These are phyloP conservation scores for Colletotrichum sp. DNA, from an alignment of 2,329 filamentous ascomycete species.

Conservation along the genomic window DNA sequence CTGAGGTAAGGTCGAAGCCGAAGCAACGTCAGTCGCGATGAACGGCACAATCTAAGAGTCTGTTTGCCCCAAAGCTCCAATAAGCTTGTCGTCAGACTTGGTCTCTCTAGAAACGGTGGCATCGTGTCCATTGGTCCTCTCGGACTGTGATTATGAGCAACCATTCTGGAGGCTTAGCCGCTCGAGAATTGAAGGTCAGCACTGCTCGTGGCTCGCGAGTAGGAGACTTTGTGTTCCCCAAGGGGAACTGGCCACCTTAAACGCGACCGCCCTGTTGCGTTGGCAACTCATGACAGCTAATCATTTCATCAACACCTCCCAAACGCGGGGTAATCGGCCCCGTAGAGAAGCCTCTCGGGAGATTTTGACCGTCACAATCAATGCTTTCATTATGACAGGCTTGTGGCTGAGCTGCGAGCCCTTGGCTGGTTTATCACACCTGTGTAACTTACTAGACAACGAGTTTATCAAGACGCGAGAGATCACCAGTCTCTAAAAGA, in stretches of 20 bases:
- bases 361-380: rapidly evolving
- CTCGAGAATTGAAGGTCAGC: neutral
- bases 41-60: rapidly evolving
- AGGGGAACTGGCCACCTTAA: neutral
- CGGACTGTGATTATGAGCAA: neutral
- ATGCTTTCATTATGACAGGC: neutral
- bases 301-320: neutral
- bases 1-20: rapidly evolving
- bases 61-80: neutral
- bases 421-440: neutral
- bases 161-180: neutral
- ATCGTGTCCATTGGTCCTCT: neutral
- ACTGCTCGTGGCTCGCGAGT: rapidly evolving
- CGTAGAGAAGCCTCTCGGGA: neutral
- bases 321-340: neutral
- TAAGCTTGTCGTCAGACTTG: neutral
- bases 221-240: neutral
- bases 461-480: rapidly evolving
- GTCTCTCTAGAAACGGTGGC: neutral
- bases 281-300: neutral
- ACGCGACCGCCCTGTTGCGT: neutral
- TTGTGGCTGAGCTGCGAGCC: neutral
- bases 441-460: neutral
- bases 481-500: neutral
- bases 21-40: neutral